Evolutionary conservation across 306 rosid genomes (phyloP).

Genomic region (Acmispon strigosus): DNA sequence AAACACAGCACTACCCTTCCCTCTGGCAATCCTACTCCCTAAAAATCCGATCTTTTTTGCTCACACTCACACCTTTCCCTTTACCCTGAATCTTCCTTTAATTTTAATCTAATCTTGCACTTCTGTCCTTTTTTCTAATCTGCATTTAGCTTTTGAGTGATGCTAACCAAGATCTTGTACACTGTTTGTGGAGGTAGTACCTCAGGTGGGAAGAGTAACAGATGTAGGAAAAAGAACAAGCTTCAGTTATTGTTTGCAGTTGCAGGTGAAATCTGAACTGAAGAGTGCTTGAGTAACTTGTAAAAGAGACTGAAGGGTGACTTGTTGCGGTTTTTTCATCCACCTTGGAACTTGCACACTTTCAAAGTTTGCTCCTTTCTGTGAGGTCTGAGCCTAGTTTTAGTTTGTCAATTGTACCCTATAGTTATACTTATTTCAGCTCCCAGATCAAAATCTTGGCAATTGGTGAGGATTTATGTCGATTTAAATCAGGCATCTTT

Average conservation of each 20-base stretch:
- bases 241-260: slow-evolving; percentile 16
- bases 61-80: background rate
- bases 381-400: slow-evolving; percentile 11
- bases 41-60: background rate
- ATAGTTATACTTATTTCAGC: slow-evolving; percentile 5
- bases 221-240: background rate
- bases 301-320: no score
- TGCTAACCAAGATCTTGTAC: slow-evolving; percentile 31
- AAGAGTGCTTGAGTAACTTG: slow-evolving; percentile 19
- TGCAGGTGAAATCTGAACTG: slow-evolving; percentile 24
- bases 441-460: slow-evolving; percentile 28
- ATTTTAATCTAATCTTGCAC: background rate
- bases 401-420: slow-evolving; percentile 19
- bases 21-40: no score
- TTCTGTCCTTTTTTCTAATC: background rate
- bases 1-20: no score
- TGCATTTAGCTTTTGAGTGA: slow-evolving; percentile 11
- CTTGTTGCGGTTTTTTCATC: no score
- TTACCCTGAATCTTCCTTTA: slow-evolving; percentile 24
- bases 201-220: background rate
- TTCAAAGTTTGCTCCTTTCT: slow-evolving; percentile 27
- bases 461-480: slow-evolving; percentile 2
- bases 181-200: slow-evolving; percentile 4
- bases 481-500: slow-evolving; percentile 22
- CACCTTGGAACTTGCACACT: no score